These are phyloP conservation scores for Trichoderma endophyticum DNA, from an alignment of 2,329 filamentous ascomycete genomes.

Conservation along the genomic window DNA sequence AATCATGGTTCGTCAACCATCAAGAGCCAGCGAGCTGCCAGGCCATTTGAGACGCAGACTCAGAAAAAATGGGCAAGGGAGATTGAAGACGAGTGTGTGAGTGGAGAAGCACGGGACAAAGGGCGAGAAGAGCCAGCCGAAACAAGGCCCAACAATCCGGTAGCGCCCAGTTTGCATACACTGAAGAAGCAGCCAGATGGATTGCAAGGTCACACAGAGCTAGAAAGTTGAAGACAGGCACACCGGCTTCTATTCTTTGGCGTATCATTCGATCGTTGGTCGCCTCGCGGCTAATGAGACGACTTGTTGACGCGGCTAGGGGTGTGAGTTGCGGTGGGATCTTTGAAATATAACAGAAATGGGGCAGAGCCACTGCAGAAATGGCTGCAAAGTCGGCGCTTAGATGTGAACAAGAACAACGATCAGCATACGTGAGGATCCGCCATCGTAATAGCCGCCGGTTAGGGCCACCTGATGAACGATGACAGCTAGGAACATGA, in stretches of 20 bases:
- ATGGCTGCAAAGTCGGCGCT: slow-evolving; percentile 25
- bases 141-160: slow-evolving; percentile 29
- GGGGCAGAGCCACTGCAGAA: neutral
- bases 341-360: slow-evolving; percentile 15
- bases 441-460: slow-evolving; percentile 2
- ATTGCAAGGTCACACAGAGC: neutral
- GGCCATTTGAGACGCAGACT: neutral
- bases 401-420: slow-evolving; percentile 24
- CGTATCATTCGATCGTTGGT: neutral
- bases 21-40: neutral
- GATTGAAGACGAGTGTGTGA: neutral
- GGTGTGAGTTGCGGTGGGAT: neutral
- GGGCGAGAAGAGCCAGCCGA: neutral
- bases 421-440: neutral
- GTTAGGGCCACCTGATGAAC: neutral
- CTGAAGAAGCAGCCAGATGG: neutral
- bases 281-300: slow-evolving; percentile 12
- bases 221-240: neutral
- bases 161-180: slow-evolving; percentile 31
- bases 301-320: slow-evolving; percentile 24
- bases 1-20: neutral
- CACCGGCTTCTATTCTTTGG: neutral
- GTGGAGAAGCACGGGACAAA: neutral
- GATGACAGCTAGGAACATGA: neutral
- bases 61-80: neutral